A percentile compares a stretch with the other conserved stretches of the same genome.
Evolutionary conservation across 2,329 filamentous ascomycete genomes (phyloP).

Genomic region (Venturiaceae sp.): DNA sequence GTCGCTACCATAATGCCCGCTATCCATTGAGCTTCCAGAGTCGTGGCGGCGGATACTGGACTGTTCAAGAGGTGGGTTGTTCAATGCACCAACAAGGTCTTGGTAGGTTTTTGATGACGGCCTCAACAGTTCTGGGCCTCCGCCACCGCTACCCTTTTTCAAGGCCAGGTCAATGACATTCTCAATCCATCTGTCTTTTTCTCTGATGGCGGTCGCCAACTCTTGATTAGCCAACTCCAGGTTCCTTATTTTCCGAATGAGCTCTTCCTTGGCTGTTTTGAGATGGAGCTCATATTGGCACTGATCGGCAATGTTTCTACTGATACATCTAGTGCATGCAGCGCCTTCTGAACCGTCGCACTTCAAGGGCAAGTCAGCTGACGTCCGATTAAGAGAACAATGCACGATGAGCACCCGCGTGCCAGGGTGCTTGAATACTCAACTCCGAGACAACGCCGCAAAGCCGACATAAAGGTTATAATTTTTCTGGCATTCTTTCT

Average conservation of each 20-base stretch:
- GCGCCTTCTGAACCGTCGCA: conserved; percentile 18
- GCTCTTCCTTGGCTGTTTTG: conserved; percentile 19
- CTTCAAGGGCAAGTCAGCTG: conserved; percentile 10
- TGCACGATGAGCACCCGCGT: too few relatives aligned
- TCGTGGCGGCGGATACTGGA: neutral
- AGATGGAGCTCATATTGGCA: conserved; percentile 20
- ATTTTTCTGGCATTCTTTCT: too few relatives aligned
- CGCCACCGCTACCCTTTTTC: neutral
- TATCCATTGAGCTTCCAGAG: neutral
- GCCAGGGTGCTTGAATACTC: too few relatives aligned
- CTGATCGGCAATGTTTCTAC: conserved; percentile 9
- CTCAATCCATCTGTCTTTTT: neutral
- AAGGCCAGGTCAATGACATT: neutral
- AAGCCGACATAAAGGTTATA: too few relatives aligned
- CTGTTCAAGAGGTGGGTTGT: neutral
- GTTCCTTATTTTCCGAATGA: conserved; percentile 16
- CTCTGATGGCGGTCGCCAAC: neutral
- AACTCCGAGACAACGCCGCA: too few relatives aligned
- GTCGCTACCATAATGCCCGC: conserved; percentile 1
- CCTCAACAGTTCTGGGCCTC: neutral
- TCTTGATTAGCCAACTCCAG: conserved; percentile 13
- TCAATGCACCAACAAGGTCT: neutral
- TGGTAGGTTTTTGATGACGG: neutral
- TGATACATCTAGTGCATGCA: conserved; percentile 15
- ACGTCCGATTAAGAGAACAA: too few relatives aligned